These are phyloP conservation scores for Pontederia crassipes DNA, from an alignment of 176 grass and related monocot species.

Conservation along the genomic window DNA sequence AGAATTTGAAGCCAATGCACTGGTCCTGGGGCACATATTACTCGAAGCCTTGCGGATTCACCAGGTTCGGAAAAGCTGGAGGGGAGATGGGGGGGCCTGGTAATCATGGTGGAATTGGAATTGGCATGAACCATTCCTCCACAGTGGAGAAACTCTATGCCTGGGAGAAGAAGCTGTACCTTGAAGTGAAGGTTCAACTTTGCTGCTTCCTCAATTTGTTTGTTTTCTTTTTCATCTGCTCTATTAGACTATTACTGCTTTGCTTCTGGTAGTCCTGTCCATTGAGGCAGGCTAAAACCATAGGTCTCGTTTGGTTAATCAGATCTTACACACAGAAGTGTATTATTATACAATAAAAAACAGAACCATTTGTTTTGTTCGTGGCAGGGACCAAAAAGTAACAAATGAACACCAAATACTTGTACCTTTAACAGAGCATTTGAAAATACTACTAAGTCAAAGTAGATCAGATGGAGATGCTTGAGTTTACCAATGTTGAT, in stretches of 20 bases:
- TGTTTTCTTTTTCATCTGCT: constrained; percentile 14
- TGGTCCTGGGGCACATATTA: constrained; percentile 33
- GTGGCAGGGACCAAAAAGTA: constrained; percentile 26
- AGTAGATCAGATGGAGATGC: constrained; percentile 22
- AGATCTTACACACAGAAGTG: constrained; percentile 25
- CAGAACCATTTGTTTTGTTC: constrained; percentile 25
- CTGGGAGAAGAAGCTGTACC: constrained; percentile 97
- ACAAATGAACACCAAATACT: constrained; percentile 19
- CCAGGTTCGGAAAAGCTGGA: constrained; percentile 32
- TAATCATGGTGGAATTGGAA: constrained; percentile 29
- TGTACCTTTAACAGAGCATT: constrained; percentile 3
- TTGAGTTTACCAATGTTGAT: constrained; percentile 6
- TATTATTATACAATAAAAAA: constrained; percentile 26
- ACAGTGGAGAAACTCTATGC: constrained; percentile 95
- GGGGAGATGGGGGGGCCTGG: constrained; percentile 15
- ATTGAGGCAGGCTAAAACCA: neutral
- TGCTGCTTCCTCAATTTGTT: neutral
- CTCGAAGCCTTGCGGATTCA: constrained; percentile 21
- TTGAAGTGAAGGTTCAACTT: constrained; percentile 82
- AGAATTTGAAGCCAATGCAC: constrained; percentile 59
- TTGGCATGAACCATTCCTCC: constrained; percentile 57
- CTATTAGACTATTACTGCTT: constrained; percentile 15
- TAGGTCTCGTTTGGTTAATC: constrained; percentile 9
- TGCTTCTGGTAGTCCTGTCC: constrained; percentile 3
- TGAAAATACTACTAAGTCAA: constrained; percentile 24